These are phyloP conservation scores for Peronospora destructor DNA, from an alignment of 352 stramenopile species.

Conservation along the genomic window DNA sequence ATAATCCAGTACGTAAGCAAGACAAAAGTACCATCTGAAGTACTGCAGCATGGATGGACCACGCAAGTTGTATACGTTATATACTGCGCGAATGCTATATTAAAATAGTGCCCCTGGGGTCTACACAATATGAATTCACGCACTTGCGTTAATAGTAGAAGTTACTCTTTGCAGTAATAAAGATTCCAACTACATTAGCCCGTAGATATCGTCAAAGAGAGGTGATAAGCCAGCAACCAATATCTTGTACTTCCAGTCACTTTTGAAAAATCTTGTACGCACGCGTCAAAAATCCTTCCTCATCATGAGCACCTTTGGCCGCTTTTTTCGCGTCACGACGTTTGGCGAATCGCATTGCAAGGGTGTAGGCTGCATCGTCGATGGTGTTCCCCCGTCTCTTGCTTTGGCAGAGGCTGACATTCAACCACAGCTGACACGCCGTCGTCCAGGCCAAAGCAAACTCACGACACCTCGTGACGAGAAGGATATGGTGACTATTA, in stretches of 20 bases:
- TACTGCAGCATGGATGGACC: too few species aligned
- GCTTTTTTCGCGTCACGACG: conserved; percentile 97
- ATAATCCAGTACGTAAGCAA: too few species aligned
- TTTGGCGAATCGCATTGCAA: conserved; percentile 98
- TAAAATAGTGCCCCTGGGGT: too few species aligned
- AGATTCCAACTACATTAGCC: too few species aligned
- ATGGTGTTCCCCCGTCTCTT: conserved; percentile 96
- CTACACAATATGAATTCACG: too few species aligned
- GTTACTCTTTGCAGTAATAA: too few species aligned
- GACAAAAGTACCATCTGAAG: too few species aligned
- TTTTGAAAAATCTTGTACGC: conserved; percentile 5
- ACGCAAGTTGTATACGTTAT: too few species aligned
- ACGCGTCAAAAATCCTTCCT: not conserved
- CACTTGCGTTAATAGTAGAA: too few species aligned
- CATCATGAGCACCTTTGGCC: conserved; percentile 92
- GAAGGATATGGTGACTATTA: conserved; percentile 95
- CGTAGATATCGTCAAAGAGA: too few species aligned
- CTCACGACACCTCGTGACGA: conserved; percentile 98
- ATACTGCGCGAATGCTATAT: too few species aligned
- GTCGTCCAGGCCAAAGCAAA: conserved; percentile 94
- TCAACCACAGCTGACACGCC: conserved; percentile 95
- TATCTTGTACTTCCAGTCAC: conserved; percentile 1
- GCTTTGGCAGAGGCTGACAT: conserved; percentile 92
- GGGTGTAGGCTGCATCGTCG: conserved; percentile 94
- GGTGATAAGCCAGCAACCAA: too few species aligned